Conservation (phyloP, 768 basidiomycete species). For the Leccinum subgranulosum region DNA sequence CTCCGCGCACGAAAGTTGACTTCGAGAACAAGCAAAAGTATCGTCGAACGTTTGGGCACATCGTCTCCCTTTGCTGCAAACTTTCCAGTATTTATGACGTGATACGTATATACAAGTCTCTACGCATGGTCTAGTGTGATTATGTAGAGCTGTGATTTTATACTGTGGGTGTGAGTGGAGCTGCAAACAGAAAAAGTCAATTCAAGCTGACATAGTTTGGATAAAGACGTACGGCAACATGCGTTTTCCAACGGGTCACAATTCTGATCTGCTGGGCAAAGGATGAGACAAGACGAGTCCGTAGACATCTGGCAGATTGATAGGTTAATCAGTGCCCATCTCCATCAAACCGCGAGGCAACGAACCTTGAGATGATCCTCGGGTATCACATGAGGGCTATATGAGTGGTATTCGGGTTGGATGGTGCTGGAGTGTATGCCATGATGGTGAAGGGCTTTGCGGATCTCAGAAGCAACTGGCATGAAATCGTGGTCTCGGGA, state of each 20-base stretch:
- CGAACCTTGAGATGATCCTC: conserved; percentile 52
- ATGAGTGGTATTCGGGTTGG: conserved; percentile 76
- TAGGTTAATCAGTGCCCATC: neutral
- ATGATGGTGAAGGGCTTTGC: conserved; percentile 80
- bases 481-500: conserved; percentile 85
- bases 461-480: conserved; percentile 80
- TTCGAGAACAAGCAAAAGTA: conserved; percentile 44
- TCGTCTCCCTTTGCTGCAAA: conserved; percentile 67
- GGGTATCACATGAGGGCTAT: conserved; percentile 31
- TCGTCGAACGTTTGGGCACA: conserved; percentile 59
- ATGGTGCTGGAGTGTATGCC: conserved; percentile 96
- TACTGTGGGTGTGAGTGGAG: conserved; percentile 46
- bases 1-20: conserved; percentile 51
- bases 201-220: neutral
- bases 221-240: conserved; percentile 67
- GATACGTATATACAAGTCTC: conserved; percentile 9
- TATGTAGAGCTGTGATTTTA: conserved; percentile 26
- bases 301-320: conserved; percentile 39
- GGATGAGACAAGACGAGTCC: conserved; percentile 63
- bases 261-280: conserved; percentile 65
- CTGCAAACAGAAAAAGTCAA: conserved; percentile 27
- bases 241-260: conserved; percentile 70
- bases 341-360: neutral
- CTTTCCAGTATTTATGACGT: conserved; percentile 60
- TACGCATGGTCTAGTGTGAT: conserved; percentile 28